Base-by-base conservation (phyloP, 768 basidiomycete species). In the Mycena maculata region DNA sequence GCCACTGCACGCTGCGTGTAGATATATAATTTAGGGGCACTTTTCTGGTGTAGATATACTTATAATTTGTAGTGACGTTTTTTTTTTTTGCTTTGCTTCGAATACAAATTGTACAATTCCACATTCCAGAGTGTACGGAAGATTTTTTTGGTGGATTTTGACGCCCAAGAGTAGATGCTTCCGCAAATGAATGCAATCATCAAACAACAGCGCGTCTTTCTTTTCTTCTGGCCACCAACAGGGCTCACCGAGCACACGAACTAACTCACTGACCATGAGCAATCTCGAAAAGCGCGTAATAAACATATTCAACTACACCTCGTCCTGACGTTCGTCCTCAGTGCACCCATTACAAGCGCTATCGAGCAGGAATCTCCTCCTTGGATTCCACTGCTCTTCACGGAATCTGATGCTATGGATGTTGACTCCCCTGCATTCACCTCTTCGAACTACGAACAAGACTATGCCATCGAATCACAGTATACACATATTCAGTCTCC, bases 1-100 rank as follows among this genome's bases (percentile, higher is more conserved):
- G 42, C 30, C 45, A 20, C 33, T 13, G 30, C 42, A 31, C 30
- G 22, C 18, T 30, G 27, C 48, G 41, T 65, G 56, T 65, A 58
- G 56, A 65, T 58, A 65, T 65, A 65, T 59, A 65, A 63, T 63
- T 20, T 18, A 12, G 45, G 22, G 45, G n/a, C 45, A 58, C 45
- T 38, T 18, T 45, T 28, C 33, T n/a, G 30, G 28, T 47, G 52
- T 54, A 44, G 50, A 42, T 38, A 31, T 53, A n/a, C n/a, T n/a
- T n/a, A 52, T 44, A 41, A 44, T 53, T 53, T 50, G 59, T 58
- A 47, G 48, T 60, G 50, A 23, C 9, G 49, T 53, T 36, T 50
- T 53, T 22, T 12, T 30, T 60, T 61, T 31, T 36, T 36, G 33
- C 33, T 36, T 36, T 36, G 33, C 33, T 36, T 36, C 13, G 33